phyloP scores from a whole-genome alignment of 2,329 filamentous ascomycete species.

The Penicillium sp. region DNA sequence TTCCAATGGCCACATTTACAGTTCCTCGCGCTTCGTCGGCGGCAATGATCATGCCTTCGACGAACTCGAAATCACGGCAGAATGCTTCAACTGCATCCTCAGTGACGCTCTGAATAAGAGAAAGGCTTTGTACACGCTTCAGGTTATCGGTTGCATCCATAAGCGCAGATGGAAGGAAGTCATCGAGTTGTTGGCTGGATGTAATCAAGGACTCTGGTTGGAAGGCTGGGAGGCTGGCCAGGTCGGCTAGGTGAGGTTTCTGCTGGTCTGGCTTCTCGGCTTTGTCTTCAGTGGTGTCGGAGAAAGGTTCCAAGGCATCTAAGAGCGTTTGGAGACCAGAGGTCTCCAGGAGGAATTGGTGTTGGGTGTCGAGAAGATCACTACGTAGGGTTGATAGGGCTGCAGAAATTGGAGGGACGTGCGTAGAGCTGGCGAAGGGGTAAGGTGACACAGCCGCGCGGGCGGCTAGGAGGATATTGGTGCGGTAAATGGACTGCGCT shows the following conservation, averaged over 20 bases:
- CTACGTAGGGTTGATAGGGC: conserved; percentile 47
- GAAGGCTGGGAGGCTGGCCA: conserved; percentile 56
- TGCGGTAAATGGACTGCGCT: conserved; percentile 49
- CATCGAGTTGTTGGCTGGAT: conserved; percentile 75
- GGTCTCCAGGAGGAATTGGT: conserved; percentile 67
- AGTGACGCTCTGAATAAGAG: conserved; percentile 70
- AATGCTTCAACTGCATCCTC: conserved; percentile 81
- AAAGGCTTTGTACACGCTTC: conserved; percentile 68
- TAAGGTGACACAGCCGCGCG: conserved; percentile 39
- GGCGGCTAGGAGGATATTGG: conserved; percentile 47
- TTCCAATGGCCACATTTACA: conserved; percentile 31
- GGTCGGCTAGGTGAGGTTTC: conserved; percentile 53
- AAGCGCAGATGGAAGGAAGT: conserved; percentile 86
- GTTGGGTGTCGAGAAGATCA: conserved; percentile 66
- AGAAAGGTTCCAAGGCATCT: conserved; percentile 51
- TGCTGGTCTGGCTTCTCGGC: conserved; percentile 27
- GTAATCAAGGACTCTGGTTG: conserved; percentile 60
- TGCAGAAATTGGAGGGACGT: conserved; percentile 57
- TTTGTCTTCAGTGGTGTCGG: conserved; percentile 12
- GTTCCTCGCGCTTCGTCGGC: conserved; percentile 53
- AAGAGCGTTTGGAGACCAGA: conserved; percentile 71
- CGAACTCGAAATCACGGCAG: conserved; percentile 75
- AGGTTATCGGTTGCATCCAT: conserved; percentile 88
- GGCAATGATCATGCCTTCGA: conserved; percentile 61
- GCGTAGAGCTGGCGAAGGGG: conserved; percentile 61